Percentiles rank a stretch among this genome's conserved stretches.
phyloP scores from a whole-genome alignment of 805 yeast genomes.

The Ogataea trehalophila region DNA sequence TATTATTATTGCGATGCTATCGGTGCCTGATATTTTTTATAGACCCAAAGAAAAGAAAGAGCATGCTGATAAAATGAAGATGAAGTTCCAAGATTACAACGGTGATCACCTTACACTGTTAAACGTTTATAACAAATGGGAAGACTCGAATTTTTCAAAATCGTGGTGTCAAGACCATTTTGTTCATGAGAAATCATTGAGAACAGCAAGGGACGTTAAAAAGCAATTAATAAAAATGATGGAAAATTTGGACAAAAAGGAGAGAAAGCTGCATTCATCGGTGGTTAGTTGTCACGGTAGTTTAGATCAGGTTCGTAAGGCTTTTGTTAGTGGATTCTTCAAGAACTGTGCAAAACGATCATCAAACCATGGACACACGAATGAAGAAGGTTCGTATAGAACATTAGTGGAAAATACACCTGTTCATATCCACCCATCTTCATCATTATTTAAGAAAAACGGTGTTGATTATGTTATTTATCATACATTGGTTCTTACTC shows the following conservation, averaged over 20 bases:
- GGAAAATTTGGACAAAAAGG: constrained; percentile 35
- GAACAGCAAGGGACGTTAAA: constrained; percentile 75
- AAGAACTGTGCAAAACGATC: constrained; percentile 63
- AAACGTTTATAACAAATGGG: constrained; percentile 80
- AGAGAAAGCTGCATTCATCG: constrained; percentile 17
- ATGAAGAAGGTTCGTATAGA: constrained; percentile 45
- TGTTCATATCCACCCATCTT: constrained; percentile 85
- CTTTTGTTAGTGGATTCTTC: constrained; percentile 65
- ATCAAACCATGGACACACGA: constrained; percentile 29
- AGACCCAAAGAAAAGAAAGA: constrained; percentile 76
- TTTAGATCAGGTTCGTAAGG: constrained; percentile 51
- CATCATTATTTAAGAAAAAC: constrained; percentile 50
- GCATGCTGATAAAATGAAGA: constrained; percentile 72
- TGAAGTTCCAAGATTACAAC: constrained; percentile 64
- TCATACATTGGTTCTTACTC: constrained; percentile 75
- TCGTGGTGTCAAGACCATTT: constrained; percentile 80
- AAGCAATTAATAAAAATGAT: constrained; percentile 60
- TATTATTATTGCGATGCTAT: constrained; percentile 83
- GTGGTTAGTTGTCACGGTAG: constrained; percentile 47
- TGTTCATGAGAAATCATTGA: constrained; percentile 72
- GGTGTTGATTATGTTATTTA: constrained; percentile 75
- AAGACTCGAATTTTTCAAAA: constrained; percentile 47
- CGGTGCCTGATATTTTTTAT: constrained; percentile 76
- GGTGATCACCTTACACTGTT: constrained; percentile 85
- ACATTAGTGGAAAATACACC: constrained; percentile 64